These are phyloP conservation scores for Eucalyptus tenuipes DNA, from an alignment of 345 rosid species.

Conservation along the genomic window DNA sequence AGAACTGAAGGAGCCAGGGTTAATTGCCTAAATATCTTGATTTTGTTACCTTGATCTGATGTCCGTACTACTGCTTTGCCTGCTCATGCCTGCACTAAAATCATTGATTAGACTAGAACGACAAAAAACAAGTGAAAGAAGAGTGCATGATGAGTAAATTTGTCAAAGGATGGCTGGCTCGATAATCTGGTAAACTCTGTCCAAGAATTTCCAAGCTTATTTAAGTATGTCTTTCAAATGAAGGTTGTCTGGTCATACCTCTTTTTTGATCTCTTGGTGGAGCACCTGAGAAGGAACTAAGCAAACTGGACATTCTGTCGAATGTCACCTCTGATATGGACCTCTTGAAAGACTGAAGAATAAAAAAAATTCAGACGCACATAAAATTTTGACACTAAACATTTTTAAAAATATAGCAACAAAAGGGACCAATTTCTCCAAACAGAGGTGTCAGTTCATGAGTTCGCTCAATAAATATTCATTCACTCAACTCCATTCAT, in stretches of 20 bases:
- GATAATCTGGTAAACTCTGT: not conserved
- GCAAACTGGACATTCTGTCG: conserved; percentile 59
- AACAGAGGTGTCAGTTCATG: not conserved
- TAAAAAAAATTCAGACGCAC: not conserved
- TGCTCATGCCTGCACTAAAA: conserved; percentile 32
- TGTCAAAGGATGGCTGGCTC: not conserved
- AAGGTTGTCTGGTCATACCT: conserved; percentile 16
- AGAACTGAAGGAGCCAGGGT: not conserved
- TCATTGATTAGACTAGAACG: not conserved
- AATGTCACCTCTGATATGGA: conserved; percentile 71
- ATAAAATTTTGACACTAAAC: not conserved
- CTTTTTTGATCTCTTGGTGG: conserved; percentile 39
- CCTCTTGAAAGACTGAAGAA: conserved; percentile 48
- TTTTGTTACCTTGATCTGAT: conserved; percentile 44
- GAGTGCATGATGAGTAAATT: not conserved
- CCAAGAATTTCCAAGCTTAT: not conserved
- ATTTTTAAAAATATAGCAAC: not conserved
- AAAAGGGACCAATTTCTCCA: not conserved
- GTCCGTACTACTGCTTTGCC: conserved; percentile 48
- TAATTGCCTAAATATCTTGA: not conserved
- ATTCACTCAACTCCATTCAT: not conserved
- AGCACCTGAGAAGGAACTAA: conserved; percentile 58
- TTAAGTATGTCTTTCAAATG: not conserved
- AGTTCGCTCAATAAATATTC: not conserved
- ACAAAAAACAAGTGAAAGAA: not conserved